These are phyloP conservation scores for Curvularia sp. DNA, from an alignment of 2,329 filamentous ascomycete species.

Conservation along the genomic window DNA sequence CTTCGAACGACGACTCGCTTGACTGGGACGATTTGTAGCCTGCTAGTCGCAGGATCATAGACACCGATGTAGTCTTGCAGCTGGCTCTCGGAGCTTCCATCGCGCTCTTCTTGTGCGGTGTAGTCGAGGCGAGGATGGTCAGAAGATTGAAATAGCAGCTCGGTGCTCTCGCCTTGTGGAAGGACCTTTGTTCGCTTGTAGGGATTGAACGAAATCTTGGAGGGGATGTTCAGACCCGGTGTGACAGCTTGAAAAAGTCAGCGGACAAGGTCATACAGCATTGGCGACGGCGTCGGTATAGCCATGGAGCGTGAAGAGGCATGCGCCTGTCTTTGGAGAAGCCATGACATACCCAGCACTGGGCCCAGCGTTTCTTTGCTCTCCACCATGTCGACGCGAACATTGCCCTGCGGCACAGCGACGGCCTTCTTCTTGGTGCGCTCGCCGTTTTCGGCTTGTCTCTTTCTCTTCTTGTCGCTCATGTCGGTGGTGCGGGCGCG, in stretches of 20 bases:
- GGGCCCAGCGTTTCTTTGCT: slow-evolving; percentile 59
- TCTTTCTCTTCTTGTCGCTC: slow-evolving; percentile 52
- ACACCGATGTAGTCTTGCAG: slow-evolving; percentile 68
- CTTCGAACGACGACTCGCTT: slow-evolving; percentile 64
- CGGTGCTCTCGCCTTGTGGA: slow-evolving; percentile 42
- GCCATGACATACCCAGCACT: slow-evolving; percentile 56
- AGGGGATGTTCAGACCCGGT: slow-evolving; percentile 54
- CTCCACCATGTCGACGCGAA: slow-evolving; percentile 57
- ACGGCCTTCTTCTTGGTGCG: slow-evolving; percentile 56
- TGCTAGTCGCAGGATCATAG: slow-evolving; percentile 62
- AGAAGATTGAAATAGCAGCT: slow-evolving; percentile 67
- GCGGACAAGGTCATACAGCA: rapidly evolving
- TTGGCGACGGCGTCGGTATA: not conserved
- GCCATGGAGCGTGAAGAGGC: not conserved
- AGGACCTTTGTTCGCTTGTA: slow-evolving; percentile 53
- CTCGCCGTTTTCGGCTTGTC: slow-evolving; percentile 39
- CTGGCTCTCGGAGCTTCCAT: slow-evolving; percentile 57
- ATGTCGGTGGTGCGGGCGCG: slow-evolving; percentile 32
- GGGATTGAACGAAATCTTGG: slow-evolving; percentile 57
- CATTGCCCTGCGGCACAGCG: slow-evolving; percentile 47
- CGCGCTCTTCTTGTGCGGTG: slow-evolving; percentile 59
- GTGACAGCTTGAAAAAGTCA: slow-evolving; percentile 45
- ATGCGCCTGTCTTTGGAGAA: slow-evolving; percentile 4
- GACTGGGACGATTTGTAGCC: slow-evolving; percentile 61
- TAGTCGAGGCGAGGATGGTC: slow-evolving; percentile 68